Evolutionary conservation across 768 basidiomycete species (phyloP).

Genomic region (Hypholoma fasciculare): DNA sequence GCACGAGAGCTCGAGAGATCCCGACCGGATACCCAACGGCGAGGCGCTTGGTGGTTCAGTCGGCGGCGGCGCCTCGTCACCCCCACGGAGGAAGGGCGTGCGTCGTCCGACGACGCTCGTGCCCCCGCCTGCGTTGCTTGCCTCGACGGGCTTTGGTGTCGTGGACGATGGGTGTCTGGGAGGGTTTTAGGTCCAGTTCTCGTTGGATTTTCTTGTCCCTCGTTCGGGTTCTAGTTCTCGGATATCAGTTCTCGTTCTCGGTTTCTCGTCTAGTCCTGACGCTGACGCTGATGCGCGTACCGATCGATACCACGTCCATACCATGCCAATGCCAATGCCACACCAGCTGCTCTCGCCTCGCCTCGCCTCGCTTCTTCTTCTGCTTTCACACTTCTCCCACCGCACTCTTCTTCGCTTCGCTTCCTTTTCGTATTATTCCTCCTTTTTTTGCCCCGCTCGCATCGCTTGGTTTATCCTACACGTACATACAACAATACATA

Average conservation of each 20-base stretch:
- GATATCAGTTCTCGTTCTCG: neutral
- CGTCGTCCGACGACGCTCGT: conserved; percentile 12
- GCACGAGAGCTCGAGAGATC: conserved; percentile 34
- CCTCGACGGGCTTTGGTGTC: conserved; percentile 21
- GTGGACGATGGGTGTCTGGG: conserved; percentile 43
- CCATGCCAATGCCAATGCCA: too few relatives aligned
- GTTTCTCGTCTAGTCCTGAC: neutral
- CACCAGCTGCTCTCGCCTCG: too few relatives aligned
- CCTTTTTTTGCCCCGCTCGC: neutral
- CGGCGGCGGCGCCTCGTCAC: neutral
- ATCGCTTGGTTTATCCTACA: neutral
- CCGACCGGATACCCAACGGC: conserved; percentile 39
- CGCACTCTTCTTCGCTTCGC: neutral
- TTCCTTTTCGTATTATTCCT: too few relatives aligned
- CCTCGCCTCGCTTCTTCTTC: too few relatives aligned
- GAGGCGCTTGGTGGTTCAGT: conserved; percentile 7
- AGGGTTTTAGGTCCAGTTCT: conserved; percentile 32
- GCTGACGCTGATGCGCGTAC: too few relatives aligned
- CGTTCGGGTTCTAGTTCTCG: neutral
- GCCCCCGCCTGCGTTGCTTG: conserved; percentile 7
- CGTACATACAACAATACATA: neutral
- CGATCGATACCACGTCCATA: neutral
- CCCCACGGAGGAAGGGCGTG: conserved; percentile 16
- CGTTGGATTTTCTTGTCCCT: too few relatives aligned
- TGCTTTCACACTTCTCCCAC: too few relatives aligned